Percentiles rank a stretch among this genome's conserved stretches.
Conservation (phyloP, 108 stramenopile species). For the Schizochytrium sp. region DNA sequence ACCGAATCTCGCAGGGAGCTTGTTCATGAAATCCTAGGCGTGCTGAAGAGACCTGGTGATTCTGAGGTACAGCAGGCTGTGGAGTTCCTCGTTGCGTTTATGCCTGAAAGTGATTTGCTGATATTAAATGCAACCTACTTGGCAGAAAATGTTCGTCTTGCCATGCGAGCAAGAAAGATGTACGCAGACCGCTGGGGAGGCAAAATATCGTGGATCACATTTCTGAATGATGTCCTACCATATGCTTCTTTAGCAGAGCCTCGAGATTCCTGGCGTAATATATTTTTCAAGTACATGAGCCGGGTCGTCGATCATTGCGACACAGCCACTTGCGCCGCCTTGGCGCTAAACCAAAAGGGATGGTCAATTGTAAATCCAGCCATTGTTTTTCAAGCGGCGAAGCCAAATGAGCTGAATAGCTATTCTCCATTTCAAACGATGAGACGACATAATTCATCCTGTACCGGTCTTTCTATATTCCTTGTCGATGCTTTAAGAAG, state of each 20-base stretch:
- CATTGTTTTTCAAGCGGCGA: slow-evolving; percentile 9
- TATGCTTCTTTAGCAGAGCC: slow-evolving; percentile 46
- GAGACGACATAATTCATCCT: slow-evolving; percentile 50
- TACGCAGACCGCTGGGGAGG: slow-evolving; percentile 13
- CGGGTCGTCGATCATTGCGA: not conserved
- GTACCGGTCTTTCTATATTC: slow-evolving; percentile 42
- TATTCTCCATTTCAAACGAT: slow-evolving; percentile 55
- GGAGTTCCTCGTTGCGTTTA: not conserved
- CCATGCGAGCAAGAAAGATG: not conserved
- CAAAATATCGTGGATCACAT: not conserved
- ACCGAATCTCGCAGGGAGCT: too few species aligned
- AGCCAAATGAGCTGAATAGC: slow-evolving; percentile 30
- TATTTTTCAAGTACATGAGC: not conserved
- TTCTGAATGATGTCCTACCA: slow-evolving; percentile 45
- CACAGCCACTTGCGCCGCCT: not conserved
- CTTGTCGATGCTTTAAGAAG: slow-evolving; percentile 44
- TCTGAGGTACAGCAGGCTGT: too few species aligned
- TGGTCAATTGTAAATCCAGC: slow-evolving; percentile 34
- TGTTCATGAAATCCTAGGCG: too few species aligned
- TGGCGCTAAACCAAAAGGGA: not conserved
- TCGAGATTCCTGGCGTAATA: not conserved
- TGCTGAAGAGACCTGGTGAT: too few species aligned
- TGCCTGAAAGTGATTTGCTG: slow-evolving; percentile 4
- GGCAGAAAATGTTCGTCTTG: not conserved
- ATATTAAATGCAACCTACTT: not conserved